Conservation (phyloP, 2,329 filamentous ascomycete species). For the Stylonectria norvegica region DNA sequence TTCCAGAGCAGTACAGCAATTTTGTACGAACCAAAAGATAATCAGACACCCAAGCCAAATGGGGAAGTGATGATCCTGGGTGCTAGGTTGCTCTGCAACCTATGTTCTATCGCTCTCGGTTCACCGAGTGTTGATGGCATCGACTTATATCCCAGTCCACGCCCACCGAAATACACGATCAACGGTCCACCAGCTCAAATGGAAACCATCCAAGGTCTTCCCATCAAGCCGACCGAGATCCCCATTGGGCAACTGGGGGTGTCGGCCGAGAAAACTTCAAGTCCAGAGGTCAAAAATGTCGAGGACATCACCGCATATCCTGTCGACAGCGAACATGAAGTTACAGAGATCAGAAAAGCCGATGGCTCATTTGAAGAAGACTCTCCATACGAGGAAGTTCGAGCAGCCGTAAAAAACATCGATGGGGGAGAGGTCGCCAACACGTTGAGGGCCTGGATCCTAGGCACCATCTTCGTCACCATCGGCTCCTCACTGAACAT, state of each 20-base stretch:
- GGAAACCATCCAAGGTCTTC: not conserved
- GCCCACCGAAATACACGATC: too few species aligned
- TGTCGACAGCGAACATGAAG: slow-evolving; percentile 4
- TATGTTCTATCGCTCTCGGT: too few species aligned
- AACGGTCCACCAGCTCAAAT: not conserved
- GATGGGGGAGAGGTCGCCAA: slow-evolving; percentile 35
- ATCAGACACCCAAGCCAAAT: too few species aligned
- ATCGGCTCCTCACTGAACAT: slow-evolving; percentile 45
- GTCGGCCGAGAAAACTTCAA: not conserved
- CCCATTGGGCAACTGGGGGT: not conserved
- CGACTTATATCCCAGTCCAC: too few species aligned
- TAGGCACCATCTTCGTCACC: slow-evolving; percentile 44
- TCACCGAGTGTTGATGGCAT: too few species aligned
- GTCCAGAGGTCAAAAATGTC: not conserved
- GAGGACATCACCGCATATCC: not conserved
- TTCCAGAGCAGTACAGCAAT: too few species aligned
- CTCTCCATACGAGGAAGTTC: slow-evolving; percentile 18
- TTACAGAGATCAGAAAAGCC: slow-evolving; percentile 5
- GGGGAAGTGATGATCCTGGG: too few species aligned
- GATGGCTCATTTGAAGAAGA: slow-evolving; percentile 5
- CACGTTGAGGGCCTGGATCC: slow-evolving; percentile 43
- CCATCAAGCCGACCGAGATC: not conserved
- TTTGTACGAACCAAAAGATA: too few species aligned
- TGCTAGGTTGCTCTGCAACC: too few species aligned
- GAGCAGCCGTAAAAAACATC: slow-evolving; percentile 37